Evolutionary conservation across 2,329 filamentous ascomycete species (phyloP), one percentile per base, ranked within the genome.

Genomic region (Aureobasidium namibiae): DNA sequence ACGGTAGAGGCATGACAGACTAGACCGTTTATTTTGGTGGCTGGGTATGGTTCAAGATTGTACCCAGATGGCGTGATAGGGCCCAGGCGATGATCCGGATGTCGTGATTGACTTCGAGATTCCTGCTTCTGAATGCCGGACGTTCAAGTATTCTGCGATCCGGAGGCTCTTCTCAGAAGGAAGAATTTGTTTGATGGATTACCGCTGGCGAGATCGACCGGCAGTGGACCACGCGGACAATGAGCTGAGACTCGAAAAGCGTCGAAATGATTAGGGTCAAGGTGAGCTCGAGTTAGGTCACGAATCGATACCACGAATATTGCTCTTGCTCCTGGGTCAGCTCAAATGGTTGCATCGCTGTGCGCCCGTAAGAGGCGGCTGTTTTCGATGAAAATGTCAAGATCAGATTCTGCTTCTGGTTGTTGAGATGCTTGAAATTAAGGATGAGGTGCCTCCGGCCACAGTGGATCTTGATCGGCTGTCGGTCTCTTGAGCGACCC

Each of bases 251-350:
- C 18, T 29, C 52, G 36, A 45, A 33, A 24, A 42, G 23, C 21
- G 49, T 53, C 45, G 46, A 52, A 41, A 48, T 60, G 44, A 59
- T 45, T 33, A 24, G 49, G 23, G 29, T 41, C 41, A 56, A 48
- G 26, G 53, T 38, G 49, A 54, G 38, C 60, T 57, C 61, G 26
- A 42, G 34, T 63, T 61, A 63, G 21, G 63, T 65, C 59, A 63
- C 62, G 49, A 66, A 66, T 44, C 65, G 63, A 56, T 66, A 66
- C 63, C 63, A 66, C 33, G 63, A 65, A 61, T 64, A 66, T 42
- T 57, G 48, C 31, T 57, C 42, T 48, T 48, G 41, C 54, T 48
- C 54, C 42, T 48, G 42, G 21, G 42, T 48, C 33, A 57, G 21
- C 42, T 57, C 54, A 31, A 57, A 57, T 23, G 14, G 42, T 42